Percentiles rank a stretch among this genome's conserved stretches.
phyloP scores from a whole-genome alignment of 2,329 filamentous ascomycete genomes.

The Trichoderma atroviride region DNA sequence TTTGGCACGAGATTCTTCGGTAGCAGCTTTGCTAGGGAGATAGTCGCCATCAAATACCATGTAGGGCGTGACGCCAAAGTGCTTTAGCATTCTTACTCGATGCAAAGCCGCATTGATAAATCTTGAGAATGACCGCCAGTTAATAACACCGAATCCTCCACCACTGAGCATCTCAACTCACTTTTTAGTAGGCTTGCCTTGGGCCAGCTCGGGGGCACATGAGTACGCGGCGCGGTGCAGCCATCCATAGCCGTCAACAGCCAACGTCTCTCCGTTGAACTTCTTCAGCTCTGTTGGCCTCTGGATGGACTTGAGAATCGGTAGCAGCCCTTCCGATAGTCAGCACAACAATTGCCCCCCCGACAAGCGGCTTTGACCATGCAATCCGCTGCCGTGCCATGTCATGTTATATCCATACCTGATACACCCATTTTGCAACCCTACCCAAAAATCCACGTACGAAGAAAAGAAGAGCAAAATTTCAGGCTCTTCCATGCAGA shows the following conservation, averaged over 20 bases:
- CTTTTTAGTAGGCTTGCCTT: constrained; percentile 86
- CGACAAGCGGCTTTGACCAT: not conserved
- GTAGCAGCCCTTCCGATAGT: constrained; percentile 69
- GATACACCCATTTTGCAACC: constrained; percentile 42
- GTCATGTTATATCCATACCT: constrained; percentile 34
- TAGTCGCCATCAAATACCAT: constrained; percentile 95
- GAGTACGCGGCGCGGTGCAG: constrained; percentile 89
- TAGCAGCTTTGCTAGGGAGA: constrained; percentile 88
- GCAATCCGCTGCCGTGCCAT: not conserved
- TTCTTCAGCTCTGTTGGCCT: constrained; percentile 84
- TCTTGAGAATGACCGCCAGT: constrained; percentile 47
- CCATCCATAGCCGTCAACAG: constrained; percentile 98
- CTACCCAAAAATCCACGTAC: not conserved
- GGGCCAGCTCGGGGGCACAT: constrained; percentile 87
- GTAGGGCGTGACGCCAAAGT: constrained; percentile 93
- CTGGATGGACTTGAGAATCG: constrained; percentile 94
- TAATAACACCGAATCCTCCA: not conserved
- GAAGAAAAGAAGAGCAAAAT: not conserved
- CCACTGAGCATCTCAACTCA: constrained; percentile 47
- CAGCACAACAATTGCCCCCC: constrained; percentile 25
- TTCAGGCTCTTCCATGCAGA: not conserved
- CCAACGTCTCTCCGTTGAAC: constrained; percentile 83
- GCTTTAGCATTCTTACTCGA: constrained; percentile 88
- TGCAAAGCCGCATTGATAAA: constrained; percentile 90
- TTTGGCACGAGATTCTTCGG: constrained; percentile 76